Percentiles rank a stretch among this genome's conserved stretches.
Conservation (phyloP, 805 yeast genomes). For the Kockiozyma suomiensis region DNA sequence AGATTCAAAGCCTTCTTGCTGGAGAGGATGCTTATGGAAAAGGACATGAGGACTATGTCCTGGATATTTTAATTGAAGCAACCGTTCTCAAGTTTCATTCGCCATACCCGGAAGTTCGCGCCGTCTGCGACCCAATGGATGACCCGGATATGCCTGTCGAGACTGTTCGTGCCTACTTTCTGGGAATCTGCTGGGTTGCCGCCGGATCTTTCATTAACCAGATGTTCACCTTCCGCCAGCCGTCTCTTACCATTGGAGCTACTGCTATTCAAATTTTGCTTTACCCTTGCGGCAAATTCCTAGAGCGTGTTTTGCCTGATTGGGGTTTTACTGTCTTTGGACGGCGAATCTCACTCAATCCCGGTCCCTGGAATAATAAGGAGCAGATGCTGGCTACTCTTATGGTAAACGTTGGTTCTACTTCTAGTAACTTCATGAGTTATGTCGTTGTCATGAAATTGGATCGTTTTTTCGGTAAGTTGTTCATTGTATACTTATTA, state of each 20-base stretch:
- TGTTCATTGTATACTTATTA: too few relatives aligned
- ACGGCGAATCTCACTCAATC: slow-evolving; percentile 51
- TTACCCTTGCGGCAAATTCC: slow-evolving; percentile 57
- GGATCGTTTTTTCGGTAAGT: slow-evolving; percentile 24
- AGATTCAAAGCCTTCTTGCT: slow-evolving; percentile 34
- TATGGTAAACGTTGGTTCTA: slow-evolving; percentile 34
- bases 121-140: slow-evolving; percentile 62
- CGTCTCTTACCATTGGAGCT: slow-evolving; percentile 58
- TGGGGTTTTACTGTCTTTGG: slow-evolving; percentile 38
- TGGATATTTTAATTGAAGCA: slow-evolving; percentile 21
- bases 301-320: slow-evolving; percentile 14
- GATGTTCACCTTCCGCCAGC: slow-evolving; percentile 61
- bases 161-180: slow-evolving; percentile 39
- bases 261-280: slow-evolving; percentile 67
- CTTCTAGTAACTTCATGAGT: slow-evolving; percentile 46
- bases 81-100: slow-evolving; percentile 21
- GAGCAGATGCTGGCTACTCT: slow-evolving; percentile 64
- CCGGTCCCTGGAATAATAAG: slow-evolving; percentile 64
- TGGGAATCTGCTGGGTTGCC: slow-evolving; percentile 56
- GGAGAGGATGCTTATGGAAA: slow-evolving; percentile 21
- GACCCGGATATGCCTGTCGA: slow-evolving; percentile 42
- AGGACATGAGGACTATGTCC: slow-evolving; percentile 8
- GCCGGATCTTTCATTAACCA: slow-evolving; percentile 63
- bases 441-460: slow-evolving; percentile 43
- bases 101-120: slow-evolving; percentile 68